Evolutionary conservation across 257 asterid genomes (phyloP), one percentile per base, ranked within the genome.

Genomic region (Craterostigma plantagineum): DNA sequence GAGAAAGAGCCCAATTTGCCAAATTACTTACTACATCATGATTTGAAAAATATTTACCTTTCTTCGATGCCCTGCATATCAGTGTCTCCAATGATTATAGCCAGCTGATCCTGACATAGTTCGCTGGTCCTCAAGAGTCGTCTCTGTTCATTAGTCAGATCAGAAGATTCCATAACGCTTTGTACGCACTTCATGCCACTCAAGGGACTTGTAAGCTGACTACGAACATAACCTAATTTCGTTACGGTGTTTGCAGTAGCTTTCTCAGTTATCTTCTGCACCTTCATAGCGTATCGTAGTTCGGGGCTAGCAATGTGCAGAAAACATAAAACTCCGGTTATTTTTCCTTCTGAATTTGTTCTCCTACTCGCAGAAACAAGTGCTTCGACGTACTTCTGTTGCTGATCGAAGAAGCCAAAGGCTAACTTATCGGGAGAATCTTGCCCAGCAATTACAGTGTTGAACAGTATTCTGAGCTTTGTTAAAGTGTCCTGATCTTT

Each of bases 251-350:
- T 68, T 33, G 62, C 67, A 16, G 87, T 70, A 38, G 75, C 77
- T 46, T 58, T 69, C 59, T 71, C 87, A 9, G 69, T 62, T 35
- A 50, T 37, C 34, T 54, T 63, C 35, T 75, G 77, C 45, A 75
- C 63, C 46, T 64, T 63, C 58, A 69, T 49, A 9, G 92, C 75
- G 9, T 63, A 61, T 58, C 66, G 92, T 58, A 79, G 92, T 38
- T 79, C 92, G 0, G 82, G 77, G 46, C 82, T 69, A 27, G 77
- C 66, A 44, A 75, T 65, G n/a, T 69, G 82, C 59, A 79, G 30
- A 61, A 79, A 75, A 58, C 87, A 79, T 58, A 79, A 48, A 42
- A 69, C 76, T 35, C 92, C 87, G 12, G 67, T 66, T 14, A 69
- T 49, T 62, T 59, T 70, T 45, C 79, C 80, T 51, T 63, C 66